Base-by-base conservation (phyloP, 192 early-diverging fungal genomes). In the Kappamyces sp. region DNA sequence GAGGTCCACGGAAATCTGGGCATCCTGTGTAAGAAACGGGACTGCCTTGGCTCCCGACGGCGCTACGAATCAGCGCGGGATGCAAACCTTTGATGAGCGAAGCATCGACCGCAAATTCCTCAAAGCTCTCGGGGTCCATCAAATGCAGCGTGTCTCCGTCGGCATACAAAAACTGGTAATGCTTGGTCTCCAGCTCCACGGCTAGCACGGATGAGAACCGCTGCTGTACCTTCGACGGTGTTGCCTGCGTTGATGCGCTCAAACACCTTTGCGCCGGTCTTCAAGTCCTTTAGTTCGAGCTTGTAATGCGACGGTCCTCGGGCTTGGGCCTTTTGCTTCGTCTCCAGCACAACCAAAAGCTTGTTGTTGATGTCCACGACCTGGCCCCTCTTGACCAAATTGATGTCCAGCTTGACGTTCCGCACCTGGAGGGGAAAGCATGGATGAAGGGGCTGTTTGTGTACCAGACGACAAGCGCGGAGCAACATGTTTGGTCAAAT, bases 211-310 rank as follows among this genome's bases (percentile, higher is more conserved):
- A 67, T 0, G 35, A 60, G 13, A 2, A 15, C 49, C 39, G 34
- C 3, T 80, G 71, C 63, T 84, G 78, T 33, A 87, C 85, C 57
- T 61, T 92, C 90, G 9, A 91, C 66, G 50, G 70, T 69, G 54
- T 84, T 83, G 59, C 73, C 77, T 15, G 85, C 72, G 66, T 84
- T 84, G 66, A 87, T 89, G 0, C 91, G 77, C 66, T 88, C 86
- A 5, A 74, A 66, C 13, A 73, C 59, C 47, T 84, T 83, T 7
- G 68, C 58, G 32, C 76, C 78, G 0, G 83, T 77, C 9, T 81
- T 61, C 1, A 89, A 68, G 61, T 90, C 86, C 64, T 84, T 76
- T 38, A 93, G 62, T 1, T 87, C 86, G 49, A 90, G 68, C 74
- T 86, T 70, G 31, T 49, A 62, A 47, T 53, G 50, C 1, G 85